Evolutionary conservation across 495 filamentous ascomycete genomes (phyloP).

Genomic region (Xylaria palmicola): DNA sequence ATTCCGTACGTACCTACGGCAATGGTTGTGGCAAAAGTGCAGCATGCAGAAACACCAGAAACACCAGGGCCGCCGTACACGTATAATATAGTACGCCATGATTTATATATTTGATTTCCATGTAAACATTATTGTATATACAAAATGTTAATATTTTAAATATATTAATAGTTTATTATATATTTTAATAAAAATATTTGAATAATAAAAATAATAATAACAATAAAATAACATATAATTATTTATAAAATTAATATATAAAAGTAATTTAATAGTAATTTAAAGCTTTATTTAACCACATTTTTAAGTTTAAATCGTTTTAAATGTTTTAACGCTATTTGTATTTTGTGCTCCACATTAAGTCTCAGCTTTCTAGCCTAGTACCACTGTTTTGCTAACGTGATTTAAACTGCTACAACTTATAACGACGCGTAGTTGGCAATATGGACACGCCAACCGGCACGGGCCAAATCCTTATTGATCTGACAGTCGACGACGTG

Average conservation of each 20-base stretch:
- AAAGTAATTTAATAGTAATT: background rate
- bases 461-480: background rate
- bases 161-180: background rate
- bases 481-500: background rate
- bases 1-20: too few species aligned
- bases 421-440: background rate
- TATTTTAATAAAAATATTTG: background rate
- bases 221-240: constrained; percentile 12
- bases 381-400: constrained; percentile 7
- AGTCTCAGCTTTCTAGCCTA: background rate
- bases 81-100: too few species aligned
- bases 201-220: constrained; percentile 11
- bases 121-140: too few species aligned
- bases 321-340: background rate
- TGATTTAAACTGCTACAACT: background rate
- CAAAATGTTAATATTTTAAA: background rate
- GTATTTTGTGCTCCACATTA: background rate
- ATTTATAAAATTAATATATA: constrained; percentile 1
- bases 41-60: too few species aligned
- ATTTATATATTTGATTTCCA: too few species aligned
- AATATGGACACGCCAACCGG: background rate
- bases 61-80: too few species aligned
- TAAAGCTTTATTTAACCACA: background rate
- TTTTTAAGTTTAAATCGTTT: background rate
- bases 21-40: too few species aligned